Percentiles rank a stretch among this genome's conserved stretches.
phyloP scores from a whole-genome alignment of 768 basidiomycete genomes.

The Mycena amicta region DNA sequence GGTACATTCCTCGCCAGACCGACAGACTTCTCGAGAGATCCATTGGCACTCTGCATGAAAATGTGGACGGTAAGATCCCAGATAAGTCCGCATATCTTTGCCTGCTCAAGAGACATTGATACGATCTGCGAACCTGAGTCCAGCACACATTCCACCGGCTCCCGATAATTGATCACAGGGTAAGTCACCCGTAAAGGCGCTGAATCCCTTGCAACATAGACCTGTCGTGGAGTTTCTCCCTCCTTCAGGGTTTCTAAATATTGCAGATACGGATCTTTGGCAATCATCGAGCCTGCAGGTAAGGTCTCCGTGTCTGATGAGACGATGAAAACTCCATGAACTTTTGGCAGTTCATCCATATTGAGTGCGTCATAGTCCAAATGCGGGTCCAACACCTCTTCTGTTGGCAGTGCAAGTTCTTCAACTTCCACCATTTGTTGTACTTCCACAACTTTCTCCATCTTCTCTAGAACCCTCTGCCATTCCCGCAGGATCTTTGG shows the following conservation, averaged over 20 bases:
- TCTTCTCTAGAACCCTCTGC: too few relatives aligned
- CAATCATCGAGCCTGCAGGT: background rate
- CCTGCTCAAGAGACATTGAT: conserved; percentile 22
- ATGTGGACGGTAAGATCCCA: conserved; percentile 26
- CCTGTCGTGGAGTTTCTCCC: background rate
- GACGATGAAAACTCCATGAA: background rate
- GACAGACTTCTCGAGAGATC: conserved; percentile 19
- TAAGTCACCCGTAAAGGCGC: background rate
- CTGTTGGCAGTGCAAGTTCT: too few relatives aligned
- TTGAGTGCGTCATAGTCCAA: background rate
- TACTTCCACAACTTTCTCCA: too few relatives aligned
- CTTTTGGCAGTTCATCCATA: background rate
- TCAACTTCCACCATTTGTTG: too few relatives aligned
- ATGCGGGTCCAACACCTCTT: background rate
- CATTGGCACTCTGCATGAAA: conserved; percentile 32
- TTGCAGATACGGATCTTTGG: conserved; percentile 1
- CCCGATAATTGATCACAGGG: conserved; percentile 10
- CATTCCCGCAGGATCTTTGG: too few relatives aligned
- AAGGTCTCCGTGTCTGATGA: background rate
- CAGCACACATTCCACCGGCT: conserved; percentile 22
- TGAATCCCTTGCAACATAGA: too few relatives aligned
- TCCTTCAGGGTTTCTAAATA: background rate
- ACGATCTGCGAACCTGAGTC: conserved; percentile 34
- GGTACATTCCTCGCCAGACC: conserved; percentile 33
- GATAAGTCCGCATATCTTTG: conserved; percentile 4